Conservation (phyloP, 2,329 filamentous ascomycete genomes). For the Seiridium unicorne region DNA sequence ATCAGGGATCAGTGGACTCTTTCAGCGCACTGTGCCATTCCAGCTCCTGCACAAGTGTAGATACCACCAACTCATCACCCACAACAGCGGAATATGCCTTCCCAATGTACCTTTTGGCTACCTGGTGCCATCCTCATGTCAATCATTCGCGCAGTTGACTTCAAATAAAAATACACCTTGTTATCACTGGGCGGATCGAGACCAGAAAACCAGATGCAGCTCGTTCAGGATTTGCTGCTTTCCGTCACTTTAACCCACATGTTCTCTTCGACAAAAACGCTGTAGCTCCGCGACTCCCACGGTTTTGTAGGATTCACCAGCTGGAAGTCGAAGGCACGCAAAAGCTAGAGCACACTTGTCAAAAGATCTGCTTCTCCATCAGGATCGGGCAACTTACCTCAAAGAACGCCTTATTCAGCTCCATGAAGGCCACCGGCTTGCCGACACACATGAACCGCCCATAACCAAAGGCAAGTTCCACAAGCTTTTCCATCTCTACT, state of each 20-base stretch:
- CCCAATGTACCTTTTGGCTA: too few relatives aligned
- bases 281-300: slow-evolving; percentile 15
- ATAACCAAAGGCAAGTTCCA: slow-evolving; percentile 38
- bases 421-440: slow-evolving; percentile 38
- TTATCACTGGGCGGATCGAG: too few relatives aligned
- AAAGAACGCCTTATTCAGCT: slow-evolving; percentile 40
- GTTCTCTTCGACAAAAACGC: slow-evolving; percentile 19
- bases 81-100: too few relatives aligned
- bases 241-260: slow-evolving; percentile 25
- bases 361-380: neutral
- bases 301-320: slow-evolving; percentile 21
- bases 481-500: slow-evolving; percentile 28
- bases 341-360: slow-evolving; percentile 5
- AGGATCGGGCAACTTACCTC: slow-evolving; percentile 30
- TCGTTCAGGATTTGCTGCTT: neutral
- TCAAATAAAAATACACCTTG: neutral
- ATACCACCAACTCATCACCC: too few relatives aligned
- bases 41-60: too few relatives aligned
- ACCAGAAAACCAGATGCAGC: too few relatives aligned
- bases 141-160: too few relatives aligned
- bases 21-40: too few relatives aligned
- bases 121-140: too few relatives aligned
- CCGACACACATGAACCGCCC: slow-evolving; percentile 39
- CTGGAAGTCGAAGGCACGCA: slow-evolving; percentile 28
- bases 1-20: too few relatives aligned